Evolutionary conservation across 2,329 filamentous ascomycete species (phyloP).

Genomic region (Colletotrichum cuscutae): DNA sequence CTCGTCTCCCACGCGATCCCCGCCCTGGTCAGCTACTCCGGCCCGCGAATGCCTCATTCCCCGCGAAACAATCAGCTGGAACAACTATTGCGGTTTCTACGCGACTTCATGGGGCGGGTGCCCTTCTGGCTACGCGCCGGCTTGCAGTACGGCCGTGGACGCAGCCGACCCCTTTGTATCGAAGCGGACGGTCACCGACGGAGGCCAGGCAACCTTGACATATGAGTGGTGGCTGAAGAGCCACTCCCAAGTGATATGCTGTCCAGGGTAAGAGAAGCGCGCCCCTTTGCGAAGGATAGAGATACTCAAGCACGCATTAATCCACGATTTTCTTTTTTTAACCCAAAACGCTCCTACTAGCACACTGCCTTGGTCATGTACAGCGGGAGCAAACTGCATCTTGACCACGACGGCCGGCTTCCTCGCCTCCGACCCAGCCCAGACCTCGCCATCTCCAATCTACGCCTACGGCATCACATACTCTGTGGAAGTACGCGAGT

Average conservation of each 20-base stretch:
- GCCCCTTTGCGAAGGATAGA: too few relatives aligned
- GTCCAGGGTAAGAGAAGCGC: not conserved
- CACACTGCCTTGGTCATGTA: not conserved
- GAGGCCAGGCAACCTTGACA: not conserved
- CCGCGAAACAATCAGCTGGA: not conserved
- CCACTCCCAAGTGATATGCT: not conserved
- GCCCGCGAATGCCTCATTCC: not conserved
- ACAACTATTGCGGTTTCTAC: not conserved
- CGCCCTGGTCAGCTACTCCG: not conserved
- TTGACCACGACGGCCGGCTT: not conserved
- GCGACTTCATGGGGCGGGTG: not conserved
- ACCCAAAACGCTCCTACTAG: too few relatives aligned
- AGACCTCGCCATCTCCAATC: not conserved
- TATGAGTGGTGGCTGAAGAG: not conserved
- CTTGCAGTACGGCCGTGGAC: not conserved
- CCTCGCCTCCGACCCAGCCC: not conserved
- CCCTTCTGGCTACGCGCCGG: conserved; percentile 5
- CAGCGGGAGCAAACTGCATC: not conserved
- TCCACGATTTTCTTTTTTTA: too few relatives aligned
- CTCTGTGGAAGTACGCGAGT: not conserved
- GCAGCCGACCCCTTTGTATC: not conserved
- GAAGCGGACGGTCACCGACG: not conserved
- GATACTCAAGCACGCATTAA: too few relatives aligned
- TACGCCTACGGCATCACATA: not conserved
- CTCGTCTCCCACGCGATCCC: too few relatives aligned